Base-by-base conservation (phyloP, 1,284 basidiomycete species). In the Blastosporella zonata region DNA sequence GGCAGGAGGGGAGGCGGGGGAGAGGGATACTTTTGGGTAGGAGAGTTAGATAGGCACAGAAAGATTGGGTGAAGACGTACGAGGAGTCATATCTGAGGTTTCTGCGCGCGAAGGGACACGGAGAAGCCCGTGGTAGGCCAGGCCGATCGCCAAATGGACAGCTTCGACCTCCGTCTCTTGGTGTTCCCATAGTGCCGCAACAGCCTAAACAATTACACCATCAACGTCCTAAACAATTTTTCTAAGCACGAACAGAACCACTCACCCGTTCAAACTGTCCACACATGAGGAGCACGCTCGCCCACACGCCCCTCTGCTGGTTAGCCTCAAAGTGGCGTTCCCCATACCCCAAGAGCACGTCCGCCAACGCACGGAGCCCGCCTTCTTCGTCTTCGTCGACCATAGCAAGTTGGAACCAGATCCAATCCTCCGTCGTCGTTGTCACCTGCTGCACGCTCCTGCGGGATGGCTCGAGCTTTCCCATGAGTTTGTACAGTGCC, bases 401-500 rank as follows among this genome's bases (percentile, higher is more conserved):
- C 87, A 98, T 87, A 13, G 84, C 79, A 15, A 99, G 79, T 72
- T 99, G 96, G 73, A 97, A 84, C 96, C 96, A 99, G 29, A 98
- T 76, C 96, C 97, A 99, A 67, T 98, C 96, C 64, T 98, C 96
- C 3, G 93, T 96, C 6, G 92, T 96, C 13, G 82, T 79, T 0
- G 93, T 97, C 4, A 98, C 91, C 41, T 88, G 81, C 7, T 83
- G 79, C 1, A 95, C 87, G 58, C 84, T 90, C 52, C 93, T 81
- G 47, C 92, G 78, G 5, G 81, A 70, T 1, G 93, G 82, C 59
- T 99, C 96, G 47, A 97, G 82, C 56, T 91, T 87, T 34, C 95
- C 96, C 73, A 99, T 88, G 25, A 99, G 74, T 64, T 97, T 97
- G 77, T 97, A 98, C 27, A 99, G 69, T 0, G 94, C 95, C 44